Evolutionary conservation across 177 flowering plant genomes (phyloP).

Genomic region (Vitis hybrid): DNA sequence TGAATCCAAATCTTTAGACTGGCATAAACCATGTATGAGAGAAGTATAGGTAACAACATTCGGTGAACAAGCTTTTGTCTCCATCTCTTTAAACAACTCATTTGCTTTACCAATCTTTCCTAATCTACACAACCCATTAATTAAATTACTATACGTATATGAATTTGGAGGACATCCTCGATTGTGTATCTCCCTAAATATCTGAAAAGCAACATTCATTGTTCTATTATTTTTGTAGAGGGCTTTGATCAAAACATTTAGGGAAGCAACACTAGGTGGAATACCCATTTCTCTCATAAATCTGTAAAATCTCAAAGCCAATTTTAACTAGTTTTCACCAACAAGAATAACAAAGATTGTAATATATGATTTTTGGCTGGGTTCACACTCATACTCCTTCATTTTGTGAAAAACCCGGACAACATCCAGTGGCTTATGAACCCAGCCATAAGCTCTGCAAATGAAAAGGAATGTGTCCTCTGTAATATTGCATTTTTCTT

Average conservation of each 20-base stretch:
- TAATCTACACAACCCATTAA: conserved; percentile 68
- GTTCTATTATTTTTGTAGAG: conserved; percentile 63
- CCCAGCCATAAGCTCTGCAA: conserved; percentile 70
- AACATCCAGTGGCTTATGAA: conserved; percentile 74
- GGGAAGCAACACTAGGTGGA: conserved; percentile 47
- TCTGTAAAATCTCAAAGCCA: conserved; percentile 59
- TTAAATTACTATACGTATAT: conserved; percentile 83
- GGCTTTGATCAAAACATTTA: conserved; percentile 77
- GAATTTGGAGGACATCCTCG: conserved; percentile 70
- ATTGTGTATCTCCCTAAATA: conserved; percentile 66
- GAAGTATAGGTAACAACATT: conserved; percentile 59
- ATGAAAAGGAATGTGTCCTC: conserved; percentile 63
- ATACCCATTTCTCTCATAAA: conserved; percentile 64
- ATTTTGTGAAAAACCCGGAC: conserved; percentile 59
- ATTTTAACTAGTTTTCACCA: conserved; percentile 57
- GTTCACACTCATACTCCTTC: conserved; percentile 57
- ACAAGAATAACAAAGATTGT: conserved; percentile 66
- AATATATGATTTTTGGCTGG: conserved; percentile 53
- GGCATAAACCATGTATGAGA: conserved; percentile 58
- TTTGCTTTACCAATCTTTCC: conserved; percentile 59
- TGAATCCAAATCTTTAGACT: conserved; percentile 33
- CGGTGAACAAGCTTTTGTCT: conserved; percentile 41
- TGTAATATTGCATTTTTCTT: conserved; percentile 47
- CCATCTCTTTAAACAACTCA: conserved; percentile 60
- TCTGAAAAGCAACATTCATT: conserved; percentile 49